Evolutionary conservation across 2,329 filamentous ascomycete species (phyloP).

Genomic region (Emergomyces orientalis): DNA sequence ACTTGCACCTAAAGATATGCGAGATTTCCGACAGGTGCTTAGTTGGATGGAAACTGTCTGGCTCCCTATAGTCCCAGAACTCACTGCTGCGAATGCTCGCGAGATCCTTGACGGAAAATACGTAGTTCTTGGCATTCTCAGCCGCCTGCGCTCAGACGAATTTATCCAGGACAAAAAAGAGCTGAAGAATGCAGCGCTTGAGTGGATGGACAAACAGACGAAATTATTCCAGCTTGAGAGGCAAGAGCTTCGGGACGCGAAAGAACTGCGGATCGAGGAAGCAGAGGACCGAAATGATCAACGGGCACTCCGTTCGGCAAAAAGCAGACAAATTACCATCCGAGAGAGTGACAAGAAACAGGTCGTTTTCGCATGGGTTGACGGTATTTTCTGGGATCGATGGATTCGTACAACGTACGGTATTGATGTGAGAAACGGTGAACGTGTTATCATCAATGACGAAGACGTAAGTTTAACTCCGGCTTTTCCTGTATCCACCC

Average conservation of each 20-base stretch:
- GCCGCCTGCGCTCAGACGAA: slow-evolving; percentile 66
- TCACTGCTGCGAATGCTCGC: slow-evolving; percentile 80
- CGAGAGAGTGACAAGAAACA: slow-evolving; percentile 78
- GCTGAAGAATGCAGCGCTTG: slow-evolving; percentile 87
- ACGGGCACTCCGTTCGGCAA: slow-evolving; percentile 73
- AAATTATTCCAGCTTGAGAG: slow-evolving; percentile 85
- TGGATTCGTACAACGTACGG: slow-evolving; percentile 96
- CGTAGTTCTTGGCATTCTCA: slow-evolving; percentile 86
- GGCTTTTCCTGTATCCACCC: neutral
- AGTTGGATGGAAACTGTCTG: slow-evolving; percentile 95
- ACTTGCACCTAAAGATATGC: slow-evolving; percentile 82
- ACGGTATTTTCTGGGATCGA: slow-evolving; percentile 92
- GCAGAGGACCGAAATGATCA: slow-evolving; percentile 89
- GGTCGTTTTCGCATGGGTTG: slow-evolving; percentile 93
- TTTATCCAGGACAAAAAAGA: slow-evolving; percentile 73
- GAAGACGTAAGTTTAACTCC: slow-evolving; percentile 64
- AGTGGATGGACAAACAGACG: slow-evolving; percentile 97
- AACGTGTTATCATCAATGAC: slow-evolving; percentile 92
- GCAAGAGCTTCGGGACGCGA: slow-evolving; percentile 85
- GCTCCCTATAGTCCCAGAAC: slow-evolving; percentile 89
- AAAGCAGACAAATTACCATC: slow-evolving; percentile 86
- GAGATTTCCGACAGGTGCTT: slow-evolving; percentile 69
- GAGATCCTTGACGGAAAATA: slow-evolving; percentile 94
- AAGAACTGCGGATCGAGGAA: slow-evolving; percentile 92
- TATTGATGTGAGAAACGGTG: slow-evolving; percentile 73